These are phyloP conservation scores for Aspergillus calidoustus DNA, from an alignment of 2,329 filamentous ascomycete genomes.

Conservation along the genomic window DNA sequence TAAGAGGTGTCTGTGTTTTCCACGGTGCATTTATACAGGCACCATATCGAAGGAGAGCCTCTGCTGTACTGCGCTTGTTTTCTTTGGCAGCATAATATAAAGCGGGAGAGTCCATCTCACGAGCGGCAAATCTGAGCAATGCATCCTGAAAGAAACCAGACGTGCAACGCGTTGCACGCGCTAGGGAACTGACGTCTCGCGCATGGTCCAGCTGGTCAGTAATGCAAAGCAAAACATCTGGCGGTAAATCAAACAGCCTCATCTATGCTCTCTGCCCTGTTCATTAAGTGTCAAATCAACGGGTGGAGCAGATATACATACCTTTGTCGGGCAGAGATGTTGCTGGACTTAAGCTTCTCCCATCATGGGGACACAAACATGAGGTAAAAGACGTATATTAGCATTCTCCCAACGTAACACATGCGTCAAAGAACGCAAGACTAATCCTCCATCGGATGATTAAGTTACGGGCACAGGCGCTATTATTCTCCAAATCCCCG, in stretches of 20 bases:
- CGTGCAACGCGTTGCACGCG: background rate
- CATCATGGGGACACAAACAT: too few relatives aligned
- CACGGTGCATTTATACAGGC: slow-evolving; percentile 1
- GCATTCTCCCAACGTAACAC: too few relatives aligned
- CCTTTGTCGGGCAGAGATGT: too few relatives aligned
- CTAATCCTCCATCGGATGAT: too few relatives aligned
- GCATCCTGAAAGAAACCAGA: background rate
- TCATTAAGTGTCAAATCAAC: too few relatives aligned
- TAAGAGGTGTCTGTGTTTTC: slow-evolving; percentile 9
- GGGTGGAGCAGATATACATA: too few relatives aligned
- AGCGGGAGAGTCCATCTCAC: background rate
- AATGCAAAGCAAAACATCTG: slow-evolving; percentile 7
- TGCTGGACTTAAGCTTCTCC: too few relatives aligned
- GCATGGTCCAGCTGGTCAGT: background rate
- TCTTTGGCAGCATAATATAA: slow-evolving; percentile 10
- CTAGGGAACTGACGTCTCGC: slow-evolving; percentile 7
- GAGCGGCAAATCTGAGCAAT: background rate
- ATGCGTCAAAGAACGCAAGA: too few relatives aligned
- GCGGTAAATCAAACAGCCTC: slow-evolving; percentile 4
- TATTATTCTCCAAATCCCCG: too few relatives aligned
- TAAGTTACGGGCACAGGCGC: too few relatives aligned
- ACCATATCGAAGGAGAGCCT: slow-evolving; percentile 6
- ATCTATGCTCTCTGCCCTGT: background rate
- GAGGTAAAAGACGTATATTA: too few relatives aligned
- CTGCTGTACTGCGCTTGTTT: background rate